These are phyloP conservation scores for Porogramme epimiltina DNA, from an alignment of 1,284 basidiomycete species.

Conservation along the genomic window DNA sequence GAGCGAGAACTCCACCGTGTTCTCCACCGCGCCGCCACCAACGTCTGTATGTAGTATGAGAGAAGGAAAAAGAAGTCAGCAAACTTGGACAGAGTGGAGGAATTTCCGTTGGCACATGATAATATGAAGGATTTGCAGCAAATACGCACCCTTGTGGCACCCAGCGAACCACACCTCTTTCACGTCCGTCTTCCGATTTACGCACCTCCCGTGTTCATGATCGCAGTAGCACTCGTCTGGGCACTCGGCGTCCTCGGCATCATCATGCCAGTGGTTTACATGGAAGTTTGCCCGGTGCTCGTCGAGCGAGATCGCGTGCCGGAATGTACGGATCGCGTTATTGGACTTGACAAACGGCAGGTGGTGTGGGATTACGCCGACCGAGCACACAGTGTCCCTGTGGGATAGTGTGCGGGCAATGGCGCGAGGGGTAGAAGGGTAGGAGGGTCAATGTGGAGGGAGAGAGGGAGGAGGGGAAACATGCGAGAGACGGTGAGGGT, in stretches of 20 bases:
- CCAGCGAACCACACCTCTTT: conserved; percentile 59
- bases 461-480: no score
- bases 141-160: conserved; percentile 45
- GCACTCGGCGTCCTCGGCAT: not conserved
- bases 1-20: conserved; percentile 51
- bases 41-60: conserved; percentile 46
- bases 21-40: conserved; percentile 57
- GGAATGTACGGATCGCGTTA: conserved; percentile 58
- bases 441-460: not conserved
- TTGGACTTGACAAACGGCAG: conserved; percentile 63
- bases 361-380: conserved; percentile 45
- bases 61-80: no score
- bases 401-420: not conserved
- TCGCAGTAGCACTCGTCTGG: not conserved
- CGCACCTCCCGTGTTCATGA: not conserved
- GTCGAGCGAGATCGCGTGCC: conserved; percentile 70
- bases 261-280: conserved; percentile 40
- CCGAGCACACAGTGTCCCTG: conserved; percentile 52
- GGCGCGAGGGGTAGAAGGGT: not conserved
- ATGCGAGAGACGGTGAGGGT: no score
- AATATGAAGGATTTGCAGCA: no score
- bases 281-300: conserved; percentile 69
- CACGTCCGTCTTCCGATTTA: conserved; percentile 43
- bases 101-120: not conserved
- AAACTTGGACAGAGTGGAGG: not conserved